Evolutionary conservation across 2,329 filamentous ascomycete genomes (phyloP), one percentile per base, ranked within the genome.

Genomic region (Epicoccum sorghinum): DNA sequence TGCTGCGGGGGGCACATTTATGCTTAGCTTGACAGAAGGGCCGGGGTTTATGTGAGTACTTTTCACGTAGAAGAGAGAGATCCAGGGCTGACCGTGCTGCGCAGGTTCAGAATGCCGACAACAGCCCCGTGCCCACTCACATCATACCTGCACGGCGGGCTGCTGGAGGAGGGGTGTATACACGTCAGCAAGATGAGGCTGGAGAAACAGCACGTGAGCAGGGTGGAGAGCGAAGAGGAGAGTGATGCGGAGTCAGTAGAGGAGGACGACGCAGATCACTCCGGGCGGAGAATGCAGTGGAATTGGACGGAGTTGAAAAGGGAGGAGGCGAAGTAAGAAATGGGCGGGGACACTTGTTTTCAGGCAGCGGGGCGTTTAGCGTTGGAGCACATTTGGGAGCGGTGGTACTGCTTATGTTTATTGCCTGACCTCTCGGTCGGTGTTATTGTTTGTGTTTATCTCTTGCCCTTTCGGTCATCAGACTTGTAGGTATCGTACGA

Each of bases 131-230:
- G 50, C 36, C 59, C 58, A 10, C 42, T 58, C 30, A 58, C 47
- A 7, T 43, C 54, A 2, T 64, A 58, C 36, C 33, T 54, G 8
- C 49, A 64, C 27, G 61, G 55, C 8, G 24, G 57, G 3, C 29
- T 57, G 25, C 22, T 65, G n/a, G 62, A 65, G 33, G 59, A 65
- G 44, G 62, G 62, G 4, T 59, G 52, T 40, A 47, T 59, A 18
- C 43, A 46, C 14, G 32, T 62, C 8, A 60, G 55, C 24, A 60
- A 47, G 33, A 54, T 47, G 14, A 46, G 30, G 7, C 32, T 50
- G 23, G 48, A 51, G 33, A 13, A 42, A 33, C 10, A 39, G 18
- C 18, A 14, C 13, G 33, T 13, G 18, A 13, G 9, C 24, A 8
- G 9, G 27, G 9, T 9, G 27, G 27, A 29, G 27, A 14, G 22